phyloP scores from a whole-genome alignment of 495 filamentous ascomycete species.

The Penicillium goetzii region DNA sequence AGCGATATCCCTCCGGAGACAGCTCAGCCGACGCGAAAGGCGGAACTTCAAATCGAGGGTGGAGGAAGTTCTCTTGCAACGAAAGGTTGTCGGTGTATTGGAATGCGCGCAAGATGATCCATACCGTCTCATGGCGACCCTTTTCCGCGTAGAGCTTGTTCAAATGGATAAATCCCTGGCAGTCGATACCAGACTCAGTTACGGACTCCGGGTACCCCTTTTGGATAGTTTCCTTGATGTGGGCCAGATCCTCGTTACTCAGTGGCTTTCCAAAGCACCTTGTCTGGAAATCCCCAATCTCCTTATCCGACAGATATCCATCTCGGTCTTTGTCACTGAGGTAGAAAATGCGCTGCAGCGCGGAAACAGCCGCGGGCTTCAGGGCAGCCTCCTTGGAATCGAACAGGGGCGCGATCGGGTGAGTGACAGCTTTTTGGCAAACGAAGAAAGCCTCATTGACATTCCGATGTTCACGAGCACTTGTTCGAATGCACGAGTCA shows the following conservation, averaged over 20 bases:
- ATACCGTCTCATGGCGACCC: slow-evolving; percentile 96
- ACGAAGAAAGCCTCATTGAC: slow-evolving; percentile 97
- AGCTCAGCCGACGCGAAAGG: slow-evolving; percentile 90
- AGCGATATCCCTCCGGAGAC: slow-evolving; percentile 91
- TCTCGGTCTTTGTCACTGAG: slow-evolving; percentile 96
- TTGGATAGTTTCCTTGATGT: slow-evolving; percentile 83
- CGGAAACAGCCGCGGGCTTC: slow-evolving; percentile 85
- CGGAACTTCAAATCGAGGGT: slow-evolving; percentile 91
- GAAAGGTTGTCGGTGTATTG: slow-evolving; percentile 95
- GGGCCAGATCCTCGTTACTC: slow-evolving; percentile 74
- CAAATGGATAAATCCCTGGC: slow-evolving; percentile 79
- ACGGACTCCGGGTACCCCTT: slow-evolving; percentile 66
- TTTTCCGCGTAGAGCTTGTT: slow-evolving; percentile 97
- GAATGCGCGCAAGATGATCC: slow-evolving; percentile 93
- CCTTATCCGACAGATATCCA: slow-evolving; percentile 86
- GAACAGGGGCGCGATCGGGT: slow-evolving; percentile 94
- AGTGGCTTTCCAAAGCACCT: slow-evolving; percentile 89
- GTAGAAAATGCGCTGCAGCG: slow-evolving; percentile 89
- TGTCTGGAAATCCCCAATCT: slow-evolving; percentile 86
- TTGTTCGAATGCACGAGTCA: slow-evolving; percentile 94
- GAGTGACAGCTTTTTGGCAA: slow-evolving; percentile 97
- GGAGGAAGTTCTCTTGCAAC: slow-evolving; percentile 86
- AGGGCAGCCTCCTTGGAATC: slow-evolving; percentile 90
- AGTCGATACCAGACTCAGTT: slow-evolving; percentile 73
- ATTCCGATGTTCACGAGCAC: slow-evolving; percentile 91